Percentiles rank a stretch among this genome's conserved stretches.
Evolutionary conservation across 2,329 filamentous ascomycete species (phyloP).

Genomic region (Aureobasidium uvarum): DNA sequence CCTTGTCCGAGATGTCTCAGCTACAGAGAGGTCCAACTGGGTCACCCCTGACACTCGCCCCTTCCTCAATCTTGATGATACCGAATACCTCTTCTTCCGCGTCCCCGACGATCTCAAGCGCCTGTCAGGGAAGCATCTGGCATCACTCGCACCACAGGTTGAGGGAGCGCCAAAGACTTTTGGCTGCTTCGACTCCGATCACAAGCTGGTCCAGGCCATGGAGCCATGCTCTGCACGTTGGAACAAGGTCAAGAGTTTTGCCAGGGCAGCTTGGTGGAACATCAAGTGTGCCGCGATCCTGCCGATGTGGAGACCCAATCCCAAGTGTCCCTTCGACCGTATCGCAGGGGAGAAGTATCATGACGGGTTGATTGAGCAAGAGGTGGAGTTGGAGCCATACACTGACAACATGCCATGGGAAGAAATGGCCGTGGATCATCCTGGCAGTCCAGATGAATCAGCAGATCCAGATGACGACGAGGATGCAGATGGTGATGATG

Average conservation of each 20-base stretch:
- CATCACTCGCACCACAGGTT: constrained; percentile 8
- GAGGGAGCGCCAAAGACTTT: not conserved
- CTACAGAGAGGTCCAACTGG: constrained; percentile 32
- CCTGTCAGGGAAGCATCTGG: constrained; percentile 23
- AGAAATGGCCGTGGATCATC: not conserved
- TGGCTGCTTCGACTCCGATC: constrained; percentile 22
- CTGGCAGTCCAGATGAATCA: not conserved
- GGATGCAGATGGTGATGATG: not conserved
- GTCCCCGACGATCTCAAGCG: constrained; percentile 28
- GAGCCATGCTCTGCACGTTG: not conserved
- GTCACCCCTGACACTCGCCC: constrained; percentile 26
- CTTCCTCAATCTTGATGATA: constrained; percentile 16
- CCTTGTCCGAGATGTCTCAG: constrained; percentile 31
- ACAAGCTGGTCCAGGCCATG: constrained; percentile 19
- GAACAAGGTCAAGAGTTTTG: constrained; percentile 8
- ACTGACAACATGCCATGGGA: constrained; percentile 7
- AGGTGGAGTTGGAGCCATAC: constrained; percentile 8
- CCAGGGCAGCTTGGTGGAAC: constrained; percentile 21
- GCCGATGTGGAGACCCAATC: not conserved
- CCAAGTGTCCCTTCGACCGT: constrained; percentile 26
- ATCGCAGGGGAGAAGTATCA: constrained; percentile 3
- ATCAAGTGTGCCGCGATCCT: constrained; percentile 24
- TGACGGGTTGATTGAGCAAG: constrained; percentile 12
- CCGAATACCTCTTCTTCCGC: constrained; percentile 30
- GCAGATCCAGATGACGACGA: not conserved